Conservation (phyloP, 1,284 basidiomycete species). For the Fistulina hepatica region DNA sequence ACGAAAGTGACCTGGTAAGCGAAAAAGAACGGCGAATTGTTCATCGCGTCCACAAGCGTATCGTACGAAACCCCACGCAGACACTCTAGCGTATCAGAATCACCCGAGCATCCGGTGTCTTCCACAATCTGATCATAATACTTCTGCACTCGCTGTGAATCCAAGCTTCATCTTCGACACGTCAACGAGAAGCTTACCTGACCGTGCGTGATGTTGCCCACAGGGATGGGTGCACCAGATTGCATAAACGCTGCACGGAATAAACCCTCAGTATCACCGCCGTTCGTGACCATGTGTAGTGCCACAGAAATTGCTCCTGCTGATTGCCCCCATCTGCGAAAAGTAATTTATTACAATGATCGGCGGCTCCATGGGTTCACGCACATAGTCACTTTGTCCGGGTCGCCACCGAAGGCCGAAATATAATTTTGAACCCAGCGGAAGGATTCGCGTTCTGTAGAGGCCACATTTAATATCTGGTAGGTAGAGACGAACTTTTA, state of each 20-base stretch:
- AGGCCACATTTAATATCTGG: too few species aligned
- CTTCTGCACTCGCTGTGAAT: not conserved
- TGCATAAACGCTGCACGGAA: slow-evolving; percentile 45
- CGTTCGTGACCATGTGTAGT: slow-evolving; percentile 42
- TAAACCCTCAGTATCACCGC: slow-evolving; percentile 35
- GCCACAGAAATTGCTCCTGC: slow-evolving; percentile 43
- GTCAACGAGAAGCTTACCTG: slow-evolving; percentile 17
- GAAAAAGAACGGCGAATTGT: slow-evolving; percentile 32
- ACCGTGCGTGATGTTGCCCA: slow-evolving; percentile 30
- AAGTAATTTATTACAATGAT: slow-evolving; percentile 1
- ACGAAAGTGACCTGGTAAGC: slow-evolving; percentile 31
- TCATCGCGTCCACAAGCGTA: slow-evolving; percentile 31
- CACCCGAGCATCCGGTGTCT: slow-evolving; percentile 31
- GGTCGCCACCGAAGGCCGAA: slow-evolving; percentile 50
- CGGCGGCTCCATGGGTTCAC: slow-evolving; percentile 15
- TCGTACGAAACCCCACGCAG: slow-evolving; percentile 34
- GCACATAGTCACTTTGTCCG: slow-evolving; percentile 44
- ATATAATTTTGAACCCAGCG: slow-evolving; percentile 62
- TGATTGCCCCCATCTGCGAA: slow-evolving; percentile 43
- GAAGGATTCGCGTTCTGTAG: slow-evolving; percentile 45
- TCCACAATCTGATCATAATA: slow-evolving; percentile 36
- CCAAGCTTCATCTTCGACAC: not conserved
- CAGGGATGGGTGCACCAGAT: slow-evolving; percentile 36
- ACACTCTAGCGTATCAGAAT: slow-evolving; percentile 37
- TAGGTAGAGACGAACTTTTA: not conserved